These are phyloP conservation scores for Globisporangium iwayamae DNA, from an alignment of 352 stramenopile genomes.

Conservation along the genomic window DNA sequence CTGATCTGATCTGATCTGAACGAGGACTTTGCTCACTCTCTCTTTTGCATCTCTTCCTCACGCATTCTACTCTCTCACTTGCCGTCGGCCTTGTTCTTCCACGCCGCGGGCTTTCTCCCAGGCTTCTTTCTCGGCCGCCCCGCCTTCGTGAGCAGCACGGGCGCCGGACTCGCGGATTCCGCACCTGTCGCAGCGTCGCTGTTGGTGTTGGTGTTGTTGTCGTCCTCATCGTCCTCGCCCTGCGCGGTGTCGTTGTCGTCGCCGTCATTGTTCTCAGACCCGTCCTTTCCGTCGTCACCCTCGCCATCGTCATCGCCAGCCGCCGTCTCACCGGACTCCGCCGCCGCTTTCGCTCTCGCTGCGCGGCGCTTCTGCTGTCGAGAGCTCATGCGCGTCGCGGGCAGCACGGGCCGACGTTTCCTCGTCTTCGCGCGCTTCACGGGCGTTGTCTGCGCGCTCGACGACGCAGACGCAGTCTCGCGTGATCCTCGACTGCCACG, in stretches of 20 bases:
- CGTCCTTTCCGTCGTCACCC: constrained; percentile 9
- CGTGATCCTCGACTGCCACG: constrained; percentile 12
- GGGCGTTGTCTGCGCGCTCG: constrained; percentile 17
- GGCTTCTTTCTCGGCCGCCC: constrained; percentile 53
- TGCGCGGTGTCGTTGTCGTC: constrained; percentile 26
- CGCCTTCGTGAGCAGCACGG: constrained; percentile 34
- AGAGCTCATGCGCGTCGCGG: constrained; percentile 61
- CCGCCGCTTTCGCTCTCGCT: constrained; percentile 30
- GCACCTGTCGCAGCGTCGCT: constrained; percentile 1
- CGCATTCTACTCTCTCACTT: neutral
- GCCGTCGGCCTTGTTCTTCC: constrained; percentile 11
- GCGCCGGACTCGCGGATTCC: neutral
- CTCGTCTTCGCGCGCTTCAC: constrained; percentile 36
- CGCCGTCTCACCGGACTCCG: constrained; percentile 2
- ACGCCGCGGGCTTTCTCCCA: constrained; percentile 33
- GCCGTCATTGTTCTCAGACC: constrained; percentile 17
- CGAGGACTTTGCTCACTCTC: no score
- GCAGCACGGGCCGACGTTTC: constrained; percentile 39
- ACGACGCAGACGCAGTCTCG: constrained; percentile 14
- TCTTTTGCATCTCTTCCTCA: no score
- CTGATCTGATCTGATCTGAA: no score
- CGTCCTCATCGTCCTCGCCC: constrained; percentile 33
- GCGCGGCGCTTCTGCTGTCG: constrained; percentile 60
- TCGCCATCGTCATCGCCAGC: constrained; percentile 11
- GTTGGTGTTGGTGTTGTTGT: constrained; percentile 23